Evolutionary conservation across 1,139 yeast species (phyloP), one percentile per base, ranked within the genome.

Genomic region (Candida mesenterica): DNA sequence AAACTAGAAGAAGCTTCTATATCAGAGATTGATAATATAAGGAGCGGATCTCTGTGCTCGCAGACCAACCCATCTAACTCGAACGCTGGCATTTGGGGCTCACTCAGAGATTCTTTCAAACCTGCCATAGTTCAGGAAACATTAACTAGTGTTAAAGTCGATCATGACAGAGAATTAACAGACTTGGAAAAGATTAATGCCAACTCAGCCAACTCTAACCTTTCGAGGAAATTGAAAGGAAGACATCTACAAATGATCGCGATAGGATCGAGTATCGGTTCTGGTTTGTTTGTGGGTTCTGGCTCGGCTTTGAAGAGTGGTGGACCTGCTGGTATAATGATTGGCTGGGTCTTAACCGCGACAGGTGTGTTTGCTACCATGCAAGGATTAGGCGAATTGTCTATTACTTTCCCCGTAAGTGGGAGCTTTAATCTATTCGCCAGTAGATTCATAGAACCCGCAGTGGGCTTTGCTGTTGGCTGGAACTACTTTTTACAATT

Each of bases 281-380:
- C 87, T 1, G 88, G 88, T 28, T 61, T 81, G 34, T 55, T 55
- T 34, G 51, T 55, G 12, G 60, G 60, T 29, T 48, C 57, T 12
- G 60, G 59, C 9, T 42, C 52, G 15, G 71, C 71, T 15, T 56
- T 69, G 43, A 43, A 50, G 29, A 59, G 65, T 33, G 95, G 90
- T 39, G 96, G 96, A 2, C 89, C 96, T 2, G 88, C 78, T 0
- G 82, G 85, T 31, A 62, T 88, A 30, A 63, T 88, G 30, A 65
- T 87, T 26, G 90, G 48, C 6, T 52, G 54, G 54, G 31, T 37
- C 6, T 33, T 50, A 33, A 50, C 48, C 6, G 49, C 53, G 3
- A 48, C 52, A 5, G 49, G 51, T 16, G 51, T 52, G 8, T 52
- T 37, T 22, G 44, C 52, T 18, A 65, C 71, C 17, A 62, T 66